Evolutionary conservation across 306 rosid species (phyloP).

Genomic region (Sechiopsis laciniata): DNA sequence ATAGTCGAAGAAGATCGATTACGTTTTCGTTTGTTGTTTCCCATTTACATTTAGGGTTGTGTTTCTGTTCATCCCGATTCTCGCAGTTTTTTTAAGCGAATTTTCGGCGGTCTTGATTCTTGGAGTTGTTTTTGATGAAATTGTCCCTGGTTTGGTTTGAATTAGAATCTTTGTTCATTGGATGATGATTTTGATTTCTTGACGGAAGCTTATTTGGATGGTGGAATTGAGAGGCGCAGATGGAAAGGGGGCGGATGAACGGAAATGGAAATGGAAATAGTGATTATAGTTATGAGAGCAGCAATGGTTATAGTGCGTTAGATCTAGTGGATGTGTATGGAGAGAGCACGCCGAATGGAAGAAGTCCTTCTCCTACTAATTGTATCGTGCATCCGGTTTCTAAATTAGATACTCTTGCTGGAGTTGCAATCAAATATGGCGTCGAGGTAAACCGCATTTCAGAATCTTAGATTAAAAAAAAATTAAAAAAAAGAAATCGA

Average conservation of each 20-base stretch:
- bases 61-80: neutral
- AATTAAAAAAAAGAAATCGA: too few relatives aligned
- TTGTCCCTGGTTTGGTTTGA: neutral
- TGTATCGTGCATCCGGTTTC: constrained; percentile 62
- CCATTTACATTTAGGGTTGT: constrained; percentile 5
- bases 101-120: neutral
- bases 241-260: constrained; percentile 45
- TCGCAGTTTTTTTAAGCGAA: neutral
- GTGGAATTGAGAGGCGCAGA: constrained; percentile 33
- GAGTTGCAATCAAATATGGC: constrained; percentile 89
- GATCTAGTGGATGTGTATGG: constrained; percentile 23
- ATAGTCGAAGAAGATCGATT: neutral
- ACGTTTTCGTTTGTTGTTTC: neutral
- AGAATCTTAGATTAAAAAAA: neutral
- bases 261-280: constrained; percentile 23
- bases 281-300: constrained; percentile 14
- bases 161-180: neutral
- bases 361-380: constrained; percentile 24
- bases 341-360: constrained; percentile 23
- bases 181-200: neutral
- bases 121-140: neutral
- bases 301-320: constrained; percentile 24
- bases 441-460: constrained; percentile 52
- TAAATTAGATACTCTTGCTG: constrained; percentile 79
- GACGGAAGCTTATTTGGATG: constrained; percentile 25